Evolutionary conservation across 2,329 filamentous ascomycete genomes (phyloP), one percentile per base, ranked within the genome.

Genomic region (Cordyceps pruinosa): DNA sequence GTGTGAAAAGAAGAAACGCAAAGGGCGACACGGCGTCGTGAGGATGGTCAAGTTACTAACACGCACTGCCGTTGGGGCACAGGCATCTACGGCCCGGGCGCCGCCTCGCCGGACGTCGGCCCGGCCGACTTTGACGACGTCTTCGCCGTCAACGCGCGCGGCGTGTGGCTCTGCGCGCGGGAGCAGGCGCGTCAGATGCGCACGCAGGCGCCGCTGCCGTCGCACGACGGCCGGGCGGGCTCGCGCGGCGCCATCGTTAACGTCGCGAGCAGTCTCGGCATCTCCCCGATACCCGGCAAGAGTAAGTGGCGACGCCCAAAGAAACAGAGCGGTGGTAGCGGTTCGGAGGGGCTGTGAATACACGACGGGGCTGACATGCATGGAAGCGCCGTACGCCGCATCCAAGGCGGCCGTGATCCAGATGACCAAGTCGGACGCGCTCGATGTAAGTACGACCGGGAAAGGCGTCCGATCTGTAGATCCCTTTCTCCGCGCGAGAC

Each of bases 351-450:
- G n/a, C n/a, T n/a, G n/a, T n/a, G n/a, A n/a, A n/a, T n/a, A n/a
- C n/a, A n/a, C n/a, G n/a, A n/a, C n/a, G n/a, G n/a, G n/a, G n/a
- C n/a, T n/a, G n/a, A n/a, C n/a, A n/a, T n/a, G n/a, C n/a, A n/a
- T n/a, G n/a, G 10, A 42, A 76, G 74, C 74, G 1, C 72, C 72
- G 2, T 79, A 79, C 58, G 75, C 70, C 56, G 75, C 74, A 1
- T 72, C 71, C 5, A 78, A 78, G 55, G 73, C 75, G 5, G 76
- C 75, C 1, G 70, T 78, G 0, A 72, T 77, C 8, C 70, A 70
- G 37, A 66, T 78, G 66, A 78, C 76, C 4, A 74, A 70, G 58
- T 72, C 70, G 50, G 75, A 77, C 66, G 76, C 76, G n/a, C 73
- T 77, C 39, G 73, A 77, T 61, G 74, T 75, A 54, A 60, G 69